Percentiles rank a stretch among this genome's conserved stretches.
phyloP scores from a whole-genome alignment of 2,329 filamentous ascomycete species.

The Aspergillus carbonarius region DNA sequence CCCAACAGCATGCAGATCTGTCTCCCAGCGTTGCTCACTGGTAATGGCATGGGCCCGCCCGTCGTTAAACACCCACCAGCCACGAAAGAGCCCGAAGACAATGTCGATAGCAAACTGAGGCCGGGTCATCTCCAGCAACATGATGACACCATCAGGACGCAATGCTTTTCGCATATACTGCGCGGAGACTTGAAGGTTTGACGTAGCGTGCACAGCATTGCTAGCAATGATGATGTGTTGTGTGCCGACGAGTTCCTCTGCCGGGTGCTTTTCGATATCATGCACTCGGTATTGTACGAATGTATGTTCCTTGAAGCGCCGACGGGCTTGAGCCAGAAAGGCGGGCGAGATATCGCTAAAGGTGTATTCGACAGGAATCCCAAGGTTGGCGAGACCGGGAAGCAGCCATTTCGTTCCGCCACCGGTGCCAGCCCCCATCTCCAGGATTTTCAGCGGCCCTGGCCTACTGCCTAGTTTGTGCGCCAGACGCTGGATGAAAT shows the following conservation, averaged over 20 bases:
- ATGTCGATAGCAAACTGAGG: conserved; percentile 32
- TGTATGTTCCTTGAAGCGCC: conserved; percentile 29
- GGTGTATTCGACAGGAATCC: conserved; percentile 37
- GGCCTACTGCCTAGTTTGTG: conserved; percentile 19
- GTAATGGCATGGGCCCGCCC: conserved; percentile 35
- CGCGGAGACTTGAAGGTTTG: conserved; percentile 26
- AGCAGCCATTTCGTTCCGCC: conserved; percentile 37
- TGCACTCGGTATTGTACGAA: conserved; percentile 26
- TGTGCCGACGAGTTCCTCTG: conserved; percentile 16
- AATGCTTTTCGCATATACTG: conserved; percentile 27
- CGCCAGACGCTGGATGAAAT: conserved; percentile 28
- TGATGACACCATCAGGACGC: conserved; percentile 30
- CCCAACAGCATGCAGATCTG: conserved; percentile 27
- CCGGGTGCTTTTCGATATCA: conserved; percentile 32
- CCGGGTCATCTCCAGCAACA: conserved; percentile 35
- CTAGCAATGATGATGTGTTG: conserved; percentile 38
- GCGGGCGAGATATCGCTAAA: conserved; percentile 42
- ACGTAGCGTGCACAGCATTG: conserved; percentile 40
- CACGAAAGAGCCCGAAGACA: conserved; percentile 37
- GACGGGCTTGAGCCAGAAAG: conserved; percentile 35
- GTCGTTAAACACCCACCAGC: conserved; percentile 44
- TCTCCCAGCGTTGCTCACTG: conserved; percentile 24
- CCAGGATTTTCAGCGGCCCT: conserved; percentile 38
- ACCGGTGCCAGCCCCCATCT: conserved; percentile 42
- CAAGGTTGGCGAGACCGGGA: conserved; percentile 24